Evolutionary conservation across 768 basidiomycete genomes (phyloP), one percentile per base, ranked within the genome.

Genomic region (Boletus sensibilis): DNA sequence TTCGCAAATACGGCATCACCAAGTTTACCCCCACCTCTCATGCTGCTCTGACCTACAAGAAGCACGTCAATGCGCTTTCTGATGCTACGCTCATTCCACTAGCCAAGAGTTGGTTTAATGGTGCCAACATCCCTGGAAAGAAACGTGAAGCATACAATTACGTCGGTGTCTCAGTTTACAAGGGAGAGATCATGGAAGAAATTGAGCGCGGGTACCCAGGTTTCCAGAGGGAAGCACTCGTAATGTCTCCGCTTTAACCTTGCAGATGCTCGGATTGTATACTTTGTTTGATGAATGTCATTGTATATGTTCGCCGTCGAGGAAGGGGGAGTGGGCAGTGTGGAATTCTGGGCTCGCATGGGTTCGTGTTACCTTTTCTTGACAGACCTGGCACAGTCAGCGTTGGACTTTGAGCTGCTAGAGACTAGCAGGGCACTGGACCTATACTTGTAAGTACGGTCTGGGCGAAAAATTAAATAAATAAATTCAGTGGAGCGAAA

Each of bases 121-220:
- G 59, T 0, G 37, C 20, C 23, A 61, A 61, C 21, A 48, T 60
- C 2, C 49, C 59, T 1, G 59, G 49, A n/a, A 60, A 61, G 58
- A 52, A 27, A 33, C 37, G 27, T 2, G 53, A 56, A 45, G 16
- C 53, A 14, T 49, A 50, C 21, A 52, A 52, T 25, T 61, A 61
- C 13, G 0, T 23, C 5, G 59, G 59, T 13, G 25, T 56, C 6
- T 5, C 20, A 1, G 2, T 0, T 25, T 64, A 64, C 20, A 46
- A 16, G 9, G 29, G 18, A n/a, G 62, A 64, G 50, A 64, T 64
- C 18, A 33, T 7, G 49, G 50, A 57, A 14, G 62, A 64, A 25
- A 51, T 62, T 1, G 55, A 53, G 14, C 31, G 44, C 2, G 61
- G 60, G 6, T 62, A 62, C 21, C 61, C 60, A 1, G 39, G 48